phyloP scores from a whole-genome alignment of 768 basidiomycete species.

The Podaxis sp. region DNA sequence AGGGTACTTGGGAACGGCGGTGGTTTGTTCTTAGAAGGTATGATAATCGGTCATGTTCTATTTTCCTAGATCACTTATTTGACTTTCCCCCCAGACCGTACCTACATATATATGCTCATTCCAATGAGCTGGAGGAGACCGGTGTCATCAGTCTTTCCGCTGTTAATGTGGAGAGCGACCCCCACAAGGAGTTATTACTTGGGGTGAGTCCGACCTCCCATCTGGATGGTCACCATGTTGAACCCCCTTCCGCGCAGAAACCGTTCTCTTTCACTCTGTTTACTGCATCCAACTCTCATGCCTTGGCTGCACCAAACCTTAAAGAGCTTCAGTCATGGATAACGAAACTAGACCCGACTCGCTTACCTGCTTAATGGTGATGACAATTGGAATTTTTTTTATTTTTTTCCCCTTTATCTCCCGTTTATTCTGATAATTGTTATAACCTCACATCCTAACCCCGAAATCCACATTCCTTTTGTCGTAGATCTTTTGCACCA shows the following conservation, averaged over 20 bases:
- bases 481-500: slow-evolving; percentile 7
- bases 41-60: slow-evolving; percentile 7
- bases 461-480: neutral
- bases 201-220: slow-evolving; percentile 53
- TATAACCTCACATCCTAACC: neutral
- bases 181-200: slow-evolving; percentile 82
- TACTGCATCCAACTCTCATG: slow-evolving; percentile 89
- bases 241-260: slow-evolving; percentile 45
- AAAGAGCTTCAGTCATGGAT: slow-evolving; percentile 89
- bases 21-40: slow-evolving; percentile 90
- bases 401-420: neutral
- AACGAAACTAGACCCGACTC: slow-evolving; percentile 78
- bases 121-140: slow-evolving; percentile 79
- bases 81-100: slow-evolving; percentile 63
- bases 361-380: slow-evolving; percentile 34
- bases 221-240: slow-evolving; percentile 1
- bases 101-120: slow-evolving; percentile 80
- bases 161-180: slow-evolving; percentile 81
- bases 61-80: slow-evolving; percentile 5
- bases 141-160: slow-evolving; percentile 79
- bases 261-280: slow-evolving; percentile 86
- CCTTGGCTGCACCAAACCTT: slow-evolving; percentile 72
- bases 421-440: slow-evolving; percentile 1
- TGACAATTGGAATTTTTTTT: neutral
- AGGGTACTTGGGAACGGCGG: slow-evolving; percentile 74